Base-by-base conservation (phyloP, 305 asterid genomes). In the Fraxinus latifolia region DNA sequence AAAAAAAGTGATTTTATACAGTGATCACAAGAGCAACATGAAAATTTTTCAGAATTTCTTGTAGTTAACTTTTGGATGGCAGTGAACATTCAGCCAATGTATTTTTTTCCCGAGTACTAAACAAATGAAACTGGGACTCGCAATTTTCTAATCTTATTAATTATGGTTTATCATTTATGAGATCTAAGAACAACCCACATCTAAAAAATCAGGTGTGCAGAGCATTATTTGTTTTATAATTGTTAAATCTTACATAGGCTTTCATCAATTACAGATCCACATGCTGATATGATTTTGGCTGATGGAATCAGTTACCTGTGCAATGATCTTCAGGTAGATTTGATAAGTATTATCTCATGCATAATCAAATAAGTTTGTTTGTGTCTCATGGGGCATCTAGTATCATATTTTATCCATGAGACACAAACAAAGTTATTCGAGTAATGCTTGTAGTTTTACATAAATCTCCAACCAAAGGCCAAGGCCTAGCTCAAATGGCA, bases 221-320 rank as follows among this genome's bases (percentile, higher is more conserved):
- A 70, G 21, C 21, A 73, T 12, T 31, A 19, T 74, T 80, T 87
- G 55, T 29, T 77, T 71, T 80, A 74, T 44, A 29, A 75, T 74
- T 67, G 77, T 84, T 77, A 47, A 77, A 72, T 80, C 87, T 84
- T 70, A 87, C 37, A 71, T n/a, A 36, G 27, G 39, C 55, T 85
- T 39, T 81, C 80, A 32, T 80, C 70, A 79, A 82, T 83, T 91
- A 84, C 95, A 96, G 98, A 96, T 89, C 87, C 91, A 47, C 91
- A 92, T 79, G 87, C 92, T 77, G 98, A 96, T 81, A 93, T 96
- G 98, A 90, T 96, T 84, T 76, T 93, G 92, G 99, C 90, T 84
- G 99, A 96, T 83, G 99, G 99, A 75, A 96, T 96, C 89, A 86
- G 95, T 83, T 83, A 90, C 84, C 79, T 96, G 31, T 96, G 99